These are phyloP conservation scores for Ustilago trichophora DNA, from an alignment of 1,284 basidiomycete genomes.

Conservation along the genomic window DNA sequence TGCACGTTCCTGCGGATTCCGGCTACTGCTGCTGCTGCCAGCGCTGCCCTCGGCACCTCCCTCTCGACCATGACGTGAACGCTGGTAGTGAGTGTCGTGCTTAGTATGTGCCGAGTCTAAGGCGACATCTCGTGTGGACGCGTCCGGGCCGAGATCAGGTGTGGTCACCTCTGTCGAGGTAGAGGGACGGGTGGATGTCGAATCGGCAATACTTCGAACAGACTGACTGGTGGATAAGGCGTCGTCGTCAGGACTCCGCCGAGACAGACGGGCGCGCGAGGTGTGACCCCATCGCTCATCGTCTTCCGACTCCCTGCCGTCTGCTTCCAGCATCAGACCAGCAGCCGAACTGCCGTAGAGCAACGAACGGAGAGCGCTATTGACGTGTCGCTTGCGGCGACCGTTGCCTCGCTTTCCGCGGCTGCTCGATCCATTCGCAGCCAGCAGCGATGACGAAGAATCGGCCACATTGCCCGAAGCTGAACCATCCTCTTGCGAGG, in stretches of 20 bases:
- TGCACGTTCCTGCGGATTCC: conserved; percentile 16
- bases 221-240: conserved; percentile 40
- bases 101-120: conserved; percentile 13
- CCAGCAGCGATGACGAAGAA: conserved; percentile 1
- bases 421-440: conserved; percentile 1
- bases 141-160: conserved; percentile 27
- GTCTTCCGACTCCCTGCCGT: conserved; percentile 22
- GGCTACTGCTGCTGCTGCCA: not conserved
- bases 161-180: conserved; percentile 43
- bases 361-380: conserved; percentile 47
- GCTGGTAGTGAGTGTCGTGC: conserved; percentile 11
- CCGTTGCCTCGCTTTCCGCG: conserved; percentile 18
- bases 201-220: conserved; percentile 43
- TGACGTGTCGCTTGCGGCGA: conserved; percentile 47
- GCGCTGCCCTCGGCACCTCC: conserved; percentile 1
- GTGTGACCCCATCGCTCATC: conserved; percentile 27
- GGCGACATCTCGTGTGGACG: conserved; percentile 9
- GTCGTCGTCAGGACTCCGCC: conserved; percentile 29
- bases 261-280: conserved; percentile 11
- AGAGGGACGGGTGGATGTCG: conserved; percentile 42
- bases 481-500: conserved; percentile 7
- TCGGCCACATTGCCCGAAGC: conserved; percentile 1
- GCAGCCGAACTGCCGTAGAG: conserved; percentile 44
- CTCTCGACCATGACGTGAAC: conserved; percentile 18
- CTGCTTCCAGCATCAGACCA: conserved; percentile 16